Conservation (phyloP, 768 basidiomycete species). For the Calocera cornea region DNA sequence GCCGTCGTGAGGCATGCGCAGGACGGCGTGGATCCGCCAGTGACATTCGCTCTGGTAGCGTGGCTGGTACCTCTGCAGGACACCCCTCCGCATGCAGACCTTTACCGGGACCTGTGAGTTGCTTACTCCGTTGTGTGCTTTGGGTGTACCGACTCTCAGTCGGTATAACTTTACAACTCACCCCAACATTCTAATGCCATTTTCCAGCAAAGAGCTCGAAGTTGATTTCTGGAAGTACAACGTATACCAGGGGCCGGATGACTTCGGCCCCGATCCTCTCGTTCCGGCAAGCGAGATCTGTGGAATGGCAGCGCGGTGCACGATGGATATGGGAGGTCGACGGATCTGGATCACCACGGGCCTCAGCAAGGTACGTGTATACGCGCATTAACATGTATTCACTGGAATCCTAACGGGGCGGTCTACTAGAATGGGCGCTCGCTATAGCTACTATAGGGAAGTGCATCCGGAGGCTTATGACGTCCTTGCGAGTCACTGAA, state of each 20-base stretch:
- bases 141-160: too few relatives aligned
- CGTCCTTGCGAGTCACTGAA: too few relatives aligned
- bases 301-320: background rate
- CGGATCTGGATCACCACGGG: background rate
- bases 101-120: background rate
- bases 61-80: background rate
- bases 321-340: background rate
- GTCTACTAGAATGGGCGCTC: background rate
- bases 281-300: background rate
- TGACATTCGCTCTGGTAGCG: background rate
- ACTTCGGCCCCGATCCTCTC: background rate
- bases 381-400: background rate
- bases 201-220: background rate
- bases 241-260: background rate
- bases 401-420: background rate
- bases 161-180: too few relatives aligned
- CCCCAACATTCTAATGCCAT: too few relatives aligned
- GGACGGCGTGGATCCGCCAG: background rate
- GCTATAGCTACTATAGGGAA: background rate
- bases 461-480: too few relatives aligned
- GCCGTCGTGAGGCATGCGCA: background rate
- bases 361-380: background rate
- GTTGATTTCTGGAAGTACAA: background rate
- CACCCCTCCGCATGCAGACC: background rate
- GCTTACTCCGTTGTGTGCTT: too few relatives aligned